A percentile compares a stretch with the other conserved stretches of the same genome.
Evolutionary conservation across 2,329 filamentous ascomycete species (phyloP).

Genomic region (Penicillium sp.): DNA sequence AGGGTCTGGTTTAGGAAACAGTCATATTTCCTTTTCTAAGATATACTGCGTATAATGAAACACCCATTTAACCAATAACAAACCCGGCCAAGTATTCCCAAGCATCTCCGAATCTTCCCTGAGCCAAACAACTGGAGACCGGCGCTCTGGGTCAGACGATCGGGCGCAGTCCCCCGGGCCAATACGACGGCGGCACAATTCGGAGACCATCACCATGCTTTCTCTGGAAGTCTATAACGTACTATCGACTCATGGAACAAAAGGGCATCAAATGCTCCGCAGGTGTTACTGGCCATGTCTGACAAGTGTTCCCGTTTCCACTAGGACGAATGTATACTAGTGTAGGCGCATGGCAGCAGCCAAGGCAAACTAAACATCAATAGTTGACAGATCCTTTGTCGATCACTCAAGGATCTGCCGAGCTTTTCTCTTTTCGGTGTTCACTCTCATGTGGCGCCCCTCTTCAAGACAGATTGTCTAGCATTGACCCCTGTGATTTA

Average conservation of each 20-base stretch:
- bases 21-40: too few species aligned
- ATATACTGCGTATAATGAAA: too few species aligned
- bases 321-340: constrained; percentile 9
- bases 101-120: neutral
- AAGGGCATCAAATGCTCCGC: neutral
- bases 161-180: constrained; percentile 4
- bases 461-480: neutral
- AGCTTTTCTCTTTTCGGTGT: constrained; percentile 22
- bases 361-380: constrained; percentile 38
- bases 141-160: constrained; percentile 9
- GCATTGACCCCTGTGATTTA: constrained; percentile 1
- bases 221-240: constrained; percentile 1
- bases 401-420: constrained; percentile 35
- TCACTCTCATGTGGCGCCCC: constrained; percentile 9
- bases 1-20: constrained; percentile 2
- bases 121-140: constrained; percentile 1
- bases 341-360: constrained; percentile 27
- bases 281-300: constrained; percentile 9
- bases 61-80: neutral
- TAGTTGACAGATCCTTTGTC: constrained; percentile 39
- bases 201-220: constrained; percentile 10
- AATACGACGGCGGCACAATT: constrained; percentile 4
- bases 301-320: neutral
- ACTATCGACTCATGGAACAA: constrained; percentile 25
- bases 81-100: neutral